Evolutionary conservation across 2,329 filamentous ascomycete genomes (phyloP).

Genomic region (Calonectria hongkongensis): DNA sequence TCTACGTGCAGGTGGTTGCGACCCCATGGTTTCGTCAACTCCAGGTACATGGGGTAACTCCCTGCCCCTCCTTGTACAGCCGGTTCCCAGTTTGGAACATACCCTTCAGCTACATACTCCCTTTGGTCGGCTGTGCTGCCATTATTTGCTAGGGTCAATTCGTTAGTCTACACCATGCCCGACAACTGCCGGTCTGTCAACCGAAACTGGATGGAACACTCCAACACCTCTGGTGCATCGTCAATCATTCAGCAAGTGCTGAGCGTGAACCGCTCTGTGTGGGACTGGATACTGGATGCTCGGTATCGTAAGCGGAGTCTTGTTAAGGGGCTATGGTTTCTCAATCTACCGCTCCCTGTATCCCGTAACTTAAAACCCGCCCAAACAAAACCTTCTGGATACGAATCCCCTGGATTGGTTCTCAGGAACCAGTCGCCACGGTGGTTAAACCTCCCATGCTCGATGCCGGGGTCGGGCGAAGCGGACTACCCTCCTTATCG

Average conservation of each 20-base stretch:
- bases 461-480: constrained; percentile 35
- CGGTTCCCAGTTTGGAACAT: constrained; percentile 31
- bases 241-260: background rate
- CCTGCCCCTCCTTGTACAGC: constrained; percentile 19
- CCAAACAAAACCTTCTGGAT: constrained; percentile 29
- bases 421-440: constrained; percentile 38
- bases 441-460: constrained; percentile 39
- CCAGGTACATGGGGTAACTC: constrained; percentile 37
- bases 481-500: constrained; percentile 45
- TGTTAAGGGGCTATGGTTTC: constrained; percentile 10
- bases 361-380: constrained; percentile 19
- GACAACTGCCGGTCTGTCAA: constrained; percentile 43
- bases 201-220: constrained; percentile 38
- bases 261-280: background rate
- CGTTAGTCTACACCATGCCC: constrained; percentile 26
- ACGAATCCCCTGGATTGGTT: constrained; percentile 39
- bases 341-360: background rate
- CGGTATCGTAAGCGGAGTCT: background rate
- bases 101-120: constrained; percentile 30
- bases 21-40: constrained; percentile 34
- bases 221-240: constrained; percentile 12
- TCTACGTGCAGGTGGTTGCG: background rate
- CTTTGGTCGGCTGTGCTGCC: constrained; percentile 33
- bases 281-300: background rate
- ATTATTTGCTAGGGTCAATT: constrained; percentile 37